A percentile compares a stretch with the other conserved stretches of the same genome.
Evolutionary conservation across 352 stramenopile genomes (phyloP).

Genomic region (Globisporangium orthogonon): DNA sequence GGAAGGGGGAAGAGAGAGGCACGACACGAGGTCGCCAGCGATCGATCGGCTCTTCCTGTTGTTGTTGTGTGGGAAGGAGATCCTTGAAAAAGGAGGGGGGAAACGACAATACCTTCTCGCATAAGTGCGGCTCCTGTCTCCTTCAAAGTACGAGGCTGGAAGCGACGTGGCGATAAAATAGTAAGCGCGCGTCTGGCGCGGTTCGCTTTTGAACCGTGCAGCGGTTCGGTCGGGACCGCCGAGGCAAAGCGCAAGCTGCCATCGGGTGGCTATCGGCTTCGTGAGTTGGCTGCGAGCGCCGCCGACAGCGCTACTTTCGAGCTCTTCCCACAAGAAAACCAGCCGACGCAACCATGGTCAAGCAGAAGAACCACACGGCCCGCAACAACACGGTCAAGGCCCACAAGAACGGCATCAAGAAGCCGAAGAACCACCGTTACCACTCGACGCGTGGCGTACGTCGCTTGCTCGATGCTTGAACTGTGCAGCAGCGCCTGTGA

Average conservation of each 20-base stretch:
- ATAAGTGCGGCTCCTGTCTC: too few relatives aligned
- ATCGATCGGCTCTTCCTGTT: background rate
- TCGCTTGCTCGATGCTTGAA: too few relatives aligned
- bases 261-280: background rate
- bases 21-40: too few relatives aligned
- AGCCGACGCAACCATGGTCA: constrained; percentile 75
- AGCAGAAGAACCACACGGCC: constrained; percentile 98
- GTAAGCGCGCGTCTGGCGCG: too few relatives aligned
- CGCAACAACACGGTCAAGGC: constrained; percentile 98
- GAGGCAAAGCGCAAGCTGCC: too few relatives aligned
- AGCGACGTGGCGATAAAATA: too few relatives aligned
- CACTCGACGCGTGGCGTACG: constrained; percentile 91
- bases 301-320: background rate
- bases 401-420: constrained; percentile 97
- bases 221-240: too few relatives aligned
- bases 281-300: background rate
- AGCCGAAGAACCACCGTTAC: constrained; percentile 94
- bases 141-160: too few relatives aligned
- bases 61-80: constrained; percentile 3
- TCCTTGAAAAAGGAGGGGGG: too few relatives aligned
- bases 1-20: background rate
- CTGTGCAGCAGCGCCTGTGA: too few relatives aligned
- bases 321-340: constrained; percentile 36
- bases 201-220: too few relatives aligned
- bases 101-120: too few relatives aligned